Conservation (phyloP, 495 filamentous ascomycete genomes). For the Talaromyces liani region DNA sequence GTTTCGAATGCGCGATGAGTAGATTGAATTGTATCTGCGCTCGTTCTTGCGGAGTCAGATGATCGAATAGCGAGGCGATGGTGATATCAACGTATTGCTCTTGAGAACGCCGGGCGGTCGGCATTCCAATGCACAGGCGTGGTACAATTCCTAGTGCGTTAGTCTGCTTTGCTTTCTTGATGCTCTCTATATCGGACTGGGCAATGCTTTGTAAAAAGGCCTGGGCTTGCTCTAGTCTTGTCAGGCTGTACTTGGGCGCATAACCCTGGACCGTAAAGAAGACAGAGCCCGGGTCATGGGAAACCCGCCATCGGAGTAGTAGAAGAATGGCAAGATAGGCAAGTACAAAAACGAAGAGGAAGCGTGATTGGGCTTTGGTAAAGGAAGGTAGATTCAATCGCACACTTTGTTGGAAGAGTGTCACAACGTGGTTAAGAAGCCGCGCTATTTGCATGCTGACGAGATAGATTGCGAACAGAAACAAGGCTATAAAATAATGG, state of each 20-base stretch:
- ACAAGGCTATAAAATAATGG: no score
- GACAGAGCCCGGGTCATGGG: neutral
- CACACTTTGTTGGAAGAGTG: neutral
- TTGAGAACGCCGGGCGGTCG: slow-evolving; percentile 25
- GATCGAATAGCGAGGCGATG: slow-evolving; percentile 44
- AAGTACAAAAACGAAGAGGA: neutral
- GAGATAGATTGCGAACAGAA: neutral
- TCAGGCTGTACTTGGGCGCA: slow-evolving; percentile 17
- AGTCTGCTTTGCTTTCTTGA: neutral
- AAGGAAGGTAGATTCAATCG: neutral
- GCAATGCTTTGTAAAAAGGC: slow-evolving; percentile 8
- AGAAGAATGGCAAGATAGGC: neutral
- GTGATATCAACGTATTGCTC: slow-evolving; percentile 40
- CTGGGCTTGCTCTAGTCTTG: slow-evolving; percentile 16
- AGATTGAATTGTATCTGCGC: slow-evolving; percentile 38
- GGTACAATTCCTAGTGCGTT: neutral
- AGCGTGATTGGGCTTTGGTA: neutral
- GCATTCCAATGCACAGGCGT: slow-evolving; percentile 27
- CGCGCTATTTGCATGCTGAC: neutral
- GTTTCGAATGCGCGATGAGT: slow-evolving; percentile 44
- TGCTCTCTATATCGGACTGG: neutral
- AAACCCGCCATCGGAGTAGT: neutral
- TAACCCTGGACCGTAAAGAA: slow-evolving; percentile 14
- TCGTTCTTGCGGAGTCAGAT: slow-evolving; percentile 39
- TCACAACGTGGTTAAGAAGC: neutral